Evolutionary conservation across 2,329 filamentous ascomycete species (phyloP).

Genomic region (Amesomyces nigricolor): DNA sequence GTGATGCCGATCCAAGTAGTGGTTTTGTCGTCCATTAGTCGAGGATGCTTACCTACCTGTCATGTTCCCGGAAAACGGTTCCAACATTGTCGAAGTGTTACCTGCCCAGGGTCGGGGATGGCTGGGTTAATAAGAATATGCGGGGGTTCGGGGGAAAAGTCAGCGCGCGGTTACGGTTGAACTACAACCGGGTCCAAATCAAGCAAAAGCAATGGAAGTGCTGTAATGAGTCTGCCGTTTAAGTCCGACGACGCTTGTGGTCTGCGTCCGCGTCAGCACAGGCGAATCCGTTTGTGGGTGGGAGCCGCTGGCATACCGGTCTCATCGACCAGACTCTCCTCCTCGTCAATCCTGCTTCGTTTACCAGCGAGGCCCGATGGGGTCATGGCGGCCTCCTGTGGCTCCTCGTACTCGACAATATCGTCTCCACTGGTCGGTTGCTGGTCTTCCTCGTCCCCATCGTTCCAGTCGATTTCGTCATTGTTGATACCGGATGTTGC

Average conservation of each 20-base stretch:
- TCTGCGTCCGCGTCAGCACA: slow-evolving; percentile 18
- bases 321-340: slow-evolving; percentile 26
- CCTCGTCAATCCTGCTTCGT: slow-evolving; percentile 28
- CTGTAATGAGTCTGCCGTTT: slow-evolving; percentile 18
- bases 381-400: slow-evolving; percentile 19
- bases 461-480: slow-evolving; percentile 36
- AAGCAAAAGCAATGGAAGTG: background rate
- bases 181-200: slow-evolving; percentile 17
- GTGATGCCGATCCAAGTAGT: too few species aligned
- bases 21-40: too few species aligned
- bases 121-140: background rate
- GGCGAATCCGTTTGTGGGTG: background rate
- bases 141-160: background rate
- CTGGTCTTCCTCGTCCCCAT: slow-evolving; percentile 30
- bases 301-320: slow-evolving; percentile 22
- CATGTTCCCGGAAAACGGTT: background rate
- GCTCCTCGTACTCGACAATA: slow-evolving; percentile 12
- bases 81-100: background rate
- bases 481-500: slow-evolving; percentile 10
- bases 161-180: slow-evolving; percentile 11
- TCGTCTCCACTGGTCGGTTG: background rate
- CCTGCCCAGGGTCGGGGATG: background rate
- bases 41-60: too few species aligned
- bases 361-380: slow-evolving; percentile 29
- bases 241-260: slow-evolving; percentile 30